Evolutionary conservation across 768 basidiomycete genomes (phyloP).

Genomic region (Tricholoma furcatifolium): DNA sequence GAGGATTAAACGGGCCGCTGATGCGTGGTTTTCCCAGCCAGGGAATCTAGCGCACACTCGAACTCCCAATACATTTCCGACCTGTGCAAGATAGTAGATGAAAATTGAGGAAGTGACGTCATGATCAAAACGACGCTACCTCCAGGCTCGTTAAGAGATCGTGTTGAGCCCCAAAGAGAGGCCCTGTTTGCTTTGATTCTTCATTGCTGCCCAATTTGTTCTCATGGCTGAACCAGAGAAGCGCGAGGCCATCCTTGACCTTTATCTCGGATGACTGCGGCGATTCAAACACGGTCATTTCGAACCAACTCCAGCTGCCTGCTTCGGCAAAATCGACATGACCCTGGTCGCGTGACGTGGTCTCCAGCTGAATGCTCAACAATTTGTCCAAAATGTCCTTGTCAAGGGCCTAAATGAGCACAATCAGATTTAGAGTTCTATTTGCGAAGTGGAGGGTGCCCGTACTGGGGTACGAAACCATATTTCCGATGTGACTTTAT

Average conservation of each 20-base stretch:
- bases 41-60: conserved; percentile 29
- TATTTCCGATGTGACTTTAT: conserved; percentile 15
- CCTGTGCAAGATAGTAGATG: conserved; percentile 13
- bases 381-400: conserved; percentile 19
- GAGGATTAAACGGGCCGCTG: conserved; percentile 25
- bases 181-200: conserved; percentile 17
- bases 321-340: conserved; percentile 12
- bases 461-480: conserved; percentile 27
- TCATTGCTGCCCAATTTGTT: conserved; percentile 14
- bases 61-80: conserved; percentile 29
- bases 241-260: conserved; percentile 22
- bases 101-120: neutral
- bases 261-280: conserved; percentile 20
- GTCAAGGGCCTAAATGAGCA: conserved; percentile 20
- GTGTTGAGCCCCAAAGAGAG: conserved; percentile 2
- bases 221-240: conserved; percentile 29
- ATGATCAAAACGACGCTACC: neutral
- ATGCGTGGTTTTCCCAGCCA: conserved; percentile 29
- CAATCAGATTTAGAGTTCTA: neutral
- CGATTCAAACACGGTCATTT: conserved; percentile 27
- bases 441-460: neutral
- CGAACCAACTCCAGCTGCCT: conserved; percentile 33
- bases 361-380: conserved; percentile 27
- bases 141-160: conserved; percentile 11
- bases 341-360: conserved; percentile 24